Conservation (phyloP, 371 early-diverging fungal genomes). For the Funneliformis caledonium region DNA sequence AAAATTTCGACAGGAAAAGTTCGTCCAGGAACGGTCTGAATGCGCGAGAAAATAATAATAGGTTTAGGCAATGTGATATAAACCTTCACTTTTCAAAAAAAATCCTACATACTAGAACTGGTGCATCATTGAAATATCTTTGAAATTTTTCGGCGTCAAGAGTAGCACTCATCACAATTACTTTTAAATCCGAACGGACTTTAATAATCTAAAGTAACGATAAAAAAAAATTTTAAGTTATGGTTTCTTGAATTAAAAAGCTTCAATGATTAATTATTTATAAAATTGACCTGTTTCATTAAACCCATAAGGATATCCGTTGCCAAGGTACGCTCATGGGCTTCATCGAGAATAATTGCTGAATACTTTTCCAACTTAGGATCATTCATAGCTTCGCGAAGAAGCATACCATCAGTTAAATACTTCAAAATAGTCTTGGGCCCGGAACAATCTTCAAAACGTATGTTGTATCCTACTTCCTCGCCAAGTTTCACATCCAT, state of each 20-base stretch:
- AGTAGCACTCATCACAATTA: constrained; percentile 98
- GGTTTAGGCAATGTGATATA: neutral
- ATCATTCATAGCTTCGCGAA: constrained; percentile 97
- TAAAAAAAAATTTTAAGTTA: neutral
- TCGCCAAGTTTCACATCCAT: constrained; percentile 88
- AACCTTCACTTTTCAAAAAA: neutral
- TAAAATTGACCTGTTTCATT: constrained; percentile 73
- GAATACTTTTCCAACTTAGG: constrained; percentile 84
- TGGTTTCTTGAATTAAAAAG: neutral
- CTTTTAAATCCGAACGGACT: constrained; percentile 80
- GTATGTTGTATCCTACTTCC: constrained; percentile 96
- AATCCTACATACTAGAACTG: constrained; percentile 48
- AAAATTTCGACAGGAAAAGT: constrained; percentile 89
- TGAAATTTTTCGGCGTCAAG: constrained; percentile 93
- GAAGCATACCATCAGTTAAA: constrained; percentile 99
- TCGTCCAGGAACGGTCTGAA: constrained; percentile 88
- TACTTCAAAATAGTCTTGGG: constrained; percentile 88
- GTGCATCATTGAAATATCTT: constrained; percentile 77
- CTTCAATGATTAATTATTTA: neutral
- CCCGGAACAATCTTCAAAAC: constrained; percentile 94
- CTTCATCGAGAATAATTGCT: constrained; percentile 96
- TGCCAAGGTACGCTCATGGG: constrained; percentile 96
- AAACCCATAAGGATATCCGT: constrained; percentile 98
- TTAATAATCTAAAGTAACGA: constrained; percentile 45
- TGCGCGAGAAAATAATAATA: constrained; percentile 45